Evolutionary conservation across 1,139 yeast species (phyloP), one percentile per base, ranked within the genome.

Genomic region (Yamadazyma mexicana): DNA sequence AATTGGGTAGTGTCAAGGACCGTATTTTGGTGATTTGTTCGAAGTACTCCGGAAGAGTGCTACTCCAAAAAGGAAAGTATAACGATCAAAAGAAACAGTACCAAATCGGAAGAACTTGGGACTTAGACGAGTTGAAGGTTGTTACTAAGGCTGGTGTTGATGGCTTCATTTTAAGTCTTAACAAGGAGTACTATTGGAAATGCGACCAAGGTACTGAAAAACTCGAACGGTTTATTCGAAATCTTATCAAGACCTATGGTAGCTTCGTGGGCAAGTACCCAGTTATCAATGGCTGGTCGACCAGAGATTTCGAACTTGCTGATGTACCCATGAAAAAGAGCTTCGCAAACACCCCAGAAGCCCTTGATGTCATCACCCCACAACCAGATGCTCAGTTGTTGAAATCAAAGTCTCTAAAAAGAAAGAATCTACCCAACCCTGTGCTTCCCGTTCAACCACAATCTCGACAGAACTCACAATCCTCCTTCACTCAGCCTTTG

Each of bases 91-190:
- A 69, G 41, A 56, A 86, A 2, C 62, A 81, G 3, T 82, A 86
- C 54, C 98, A 91, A 61, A 87, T 92, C 39, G 98, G 98, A 29
- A 77, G 96, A 54, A 84, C 95, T 4, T 92, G 98, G 98, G 83
- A 82, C 47, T 65, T 92, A 54, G 87, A 79, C 44, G 95, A 87
- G 49, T 66, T 92, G 48, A 63, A 71, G 11, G 62, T 62, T 28
- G 63, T 91, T 5, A 79, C 81, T 34, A 72, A 78, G 42, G 67
- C 69, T 3, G 69, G 77, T 1, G 68, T 66, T 20, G 73, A 76
- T 39, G 89, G 89, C 1, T 73, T 91, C 47, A 55, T 77, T 1
- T 69, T 87, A 45, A 69, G 71, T 24, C 69, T 92, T 54, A 87
- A 87, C 35, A 89, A 88, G 58, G 80, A 77, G 35, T 91, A 92